Conservation (phyloP, 2,329 filamentous ascomycete species). For the Fusarium denticulatum region DNA sequence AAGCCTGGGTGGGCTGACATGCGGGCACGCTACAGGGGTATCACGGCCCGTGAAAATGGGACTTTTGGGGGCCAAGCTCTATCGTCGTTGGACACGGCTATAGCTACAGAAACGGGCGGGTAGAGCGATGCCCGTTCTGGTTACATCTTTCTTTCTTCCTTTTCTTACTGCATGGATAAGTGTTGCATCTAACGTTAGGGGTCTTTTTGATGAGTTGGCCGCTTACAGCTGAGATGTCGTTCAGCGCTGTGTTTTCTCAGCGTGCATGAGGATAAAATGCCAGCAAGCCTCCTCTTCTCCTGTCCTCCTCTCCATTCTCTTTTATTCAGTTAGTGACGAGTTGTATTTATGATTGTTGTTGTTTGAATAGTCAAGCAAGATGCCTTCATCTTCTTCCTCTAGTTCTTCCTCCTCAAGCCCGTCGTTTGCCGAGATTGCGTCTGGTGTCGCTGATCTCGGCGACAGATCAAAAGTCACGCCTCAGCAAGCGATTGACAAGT, state of each 20-base stretch:
- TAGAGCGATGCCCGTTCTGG: constrained; percentile 1
- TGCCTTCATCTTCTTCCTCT: constrained; percentile 21
- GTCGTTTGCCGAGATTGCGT: background rate
- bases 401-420: constrained; percentile 13
- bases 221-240: constrained; percentile 11
- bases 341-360: background rate
- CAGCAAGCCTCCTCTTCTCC: background rate
- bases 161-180: background rate
- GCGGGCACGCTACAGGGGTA: background rate
- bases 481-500: constrained; percentile 75
- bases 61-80: constrained; percentile 22
- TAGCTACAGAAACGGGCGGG: background rate
- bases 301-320: background rate
- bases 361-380: background rate
- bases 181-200: background rate
- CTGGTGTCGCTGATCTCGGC: constrained; percentile 4
- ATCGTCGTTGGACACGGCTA: background rate
- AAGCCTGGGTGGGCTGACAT: constrained; percentile 24
- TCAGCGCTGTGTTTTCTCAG: background rate
- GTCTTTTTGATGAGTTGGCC: constrained; percentile 13
- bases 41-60: background rate
- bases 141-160: constrained; percentile 1
- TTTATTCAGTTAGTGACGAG: no score
- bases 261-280: constrained; percentile 21
- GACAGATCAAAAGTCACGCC: constrained; percentile 62